Percentiles rank a stretch among this genome's conserved stretches.
Evolutionary conservation across 495 filamentous ascomycete genomes (phyloP).

Genomic region (Hyaloscypha bicolor): DNA sequence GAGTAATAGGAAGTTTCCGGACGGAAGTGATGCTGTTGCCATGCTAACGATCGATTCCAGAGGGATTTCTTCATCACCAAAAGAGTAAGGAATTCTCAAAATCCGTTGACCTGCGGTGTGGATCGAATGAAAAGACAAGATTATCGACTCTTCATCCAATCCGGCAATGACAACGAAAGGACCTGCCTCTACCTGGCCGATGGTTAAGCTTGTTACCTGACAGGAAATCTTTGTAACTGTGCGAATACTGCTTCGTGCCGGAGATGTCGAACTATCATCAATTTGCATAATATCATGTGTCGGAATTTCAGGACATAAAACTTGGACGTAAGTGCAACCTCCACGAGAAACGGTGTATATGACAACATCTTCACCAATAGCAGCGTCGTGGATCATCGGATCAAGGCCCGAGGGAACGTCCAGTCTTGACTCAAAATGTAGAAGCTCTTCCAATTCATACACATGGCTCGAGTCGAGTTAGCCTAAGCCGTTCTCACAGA

Average conservation of each 20-base stretch:
- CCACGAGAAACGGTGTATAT: slow-evolving; percentile 19
- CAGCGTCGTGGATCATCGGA: slow-evolving; percentile 13
- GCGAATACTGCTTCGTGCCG: neutral
- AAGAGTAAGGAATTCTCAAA: slow-evolving; percentile 9
- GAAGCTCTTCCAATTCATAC: slow-evolving; percentile 1
- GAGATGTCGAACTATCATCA: neutral
- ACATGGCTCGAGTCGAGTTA: slow-evolving; percentile 2
- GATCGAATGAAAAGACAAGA: slow-evolving; percentile 18
- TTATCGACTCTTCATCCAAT: neutral
- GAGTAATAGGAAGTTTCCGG: slow-evolving; percentile 12
- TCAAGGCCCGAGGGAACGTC: neutral
- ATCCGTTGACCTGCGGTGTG: neutral
- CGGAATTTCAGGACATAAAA: slow-evolving; percentile 4
- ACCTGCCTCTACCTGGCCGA: neutral
- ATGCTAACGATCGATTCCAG: slow-evolving; percentile 30
- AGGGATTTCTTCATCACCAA: neutral
- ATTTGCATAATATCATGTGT: slow-evolving; percentile 1
- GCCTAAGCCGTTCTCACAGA: neutral
- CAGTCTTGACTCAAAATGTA: neutral
- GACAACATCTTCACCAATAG: slow-evolving; percentile 11
- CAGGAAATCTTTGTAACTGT: slow-evolving; percentile 17
- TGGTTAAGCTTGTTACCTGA: slow-evolving; percentile 14
- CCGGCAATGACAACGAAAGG: slow-evolving; percentile 24
- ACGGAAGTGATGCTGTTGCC: neutral
- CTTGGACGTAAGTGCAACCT: slow-evolving; percentile 16